phyloP scores from a whole-genome alignment of 2,329 filamentous ascomycete species.

The Exophiala lecanii-corni region DNA sequence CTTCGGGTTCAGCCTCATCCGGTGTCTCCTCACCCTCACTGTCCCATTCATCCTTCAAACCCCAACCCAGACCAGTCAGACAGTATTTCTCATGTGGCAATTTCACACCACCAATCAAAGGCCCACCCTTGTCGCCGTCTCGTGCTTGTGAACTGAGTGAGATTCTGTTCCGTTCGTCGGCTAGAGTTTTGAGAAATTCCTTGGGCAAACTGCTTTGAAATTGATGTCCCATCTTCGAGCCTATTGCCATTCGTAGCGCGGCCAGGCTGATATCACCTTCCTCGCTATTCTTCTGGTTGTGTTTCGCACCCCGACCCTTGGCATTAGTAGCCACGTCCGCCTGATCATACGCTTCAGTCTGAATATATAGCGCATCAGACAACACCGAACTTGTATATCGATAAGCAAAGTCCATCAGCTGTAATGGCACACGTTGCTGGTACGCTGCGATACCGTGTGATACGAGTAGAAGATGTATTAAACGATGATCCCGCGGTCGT shows the following conservation, averaged over 20 bases:
- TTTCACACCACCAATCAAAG: slow-evolving; percentile 49
- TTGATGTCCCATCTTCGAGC: slow-evolving; percentile 52
- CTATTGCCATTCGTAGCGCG: slow-evolving; percentile 57
- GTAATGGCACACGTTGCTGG: slow-evolving; percentile 49
- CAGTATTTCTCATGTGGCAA: slow-evolving; percentile 61
- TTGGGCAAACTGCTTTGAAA: slow-evolving; percentile 57
- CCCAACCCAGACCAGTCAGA: slow-evolving; percentile 54
- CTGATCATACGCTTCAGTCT: slow-evolving; percentile 46
- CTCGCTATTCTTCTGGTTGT: slow-evolving; percentile 38
- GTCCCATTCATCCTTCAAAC: slow-evolving; percentile 55
- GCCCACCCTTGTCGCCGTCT: slow-evolving; percentile 28
- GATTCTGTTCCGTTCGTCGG: slow-evolving; percentile 51
- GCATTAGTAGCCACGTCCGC: slow-evolving; percentile 33
- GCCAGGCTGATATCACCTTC: slow-evolving; percentile 51
- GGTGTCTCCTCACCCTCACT: slow-evolving; percentile 48
- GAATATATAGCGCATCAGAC: slow-evolving; percentile 49
- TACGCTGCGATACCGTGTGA: slow-evolving; percentile 47
- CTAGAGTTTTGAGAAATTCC: slow-evolving; percentile 57
- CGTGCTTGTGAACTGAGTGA: slow-evolving; percentile 45
- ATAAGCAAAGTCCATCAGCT: slow-evolving; percentile 51
- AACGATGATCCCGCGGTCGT: slow-evolving; percentile 46
- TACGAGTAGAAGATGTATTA: slow-evolving; percentile 48
- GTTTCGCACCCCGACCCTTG: slow-evolving; percentile 30
- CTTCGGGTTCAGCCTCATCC: slow-evolving; percentile 21
- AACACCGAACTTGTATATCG: slow-evolving; percentile 51